Percentiles rank a stretch among this genome's conserved stretches.
These are phyloP conservation scores for Jimgerdemannia flammicorona DNA, from an alignment of 192 early-diverging fungal genomes.

Conservation along the genomic window DNA sequence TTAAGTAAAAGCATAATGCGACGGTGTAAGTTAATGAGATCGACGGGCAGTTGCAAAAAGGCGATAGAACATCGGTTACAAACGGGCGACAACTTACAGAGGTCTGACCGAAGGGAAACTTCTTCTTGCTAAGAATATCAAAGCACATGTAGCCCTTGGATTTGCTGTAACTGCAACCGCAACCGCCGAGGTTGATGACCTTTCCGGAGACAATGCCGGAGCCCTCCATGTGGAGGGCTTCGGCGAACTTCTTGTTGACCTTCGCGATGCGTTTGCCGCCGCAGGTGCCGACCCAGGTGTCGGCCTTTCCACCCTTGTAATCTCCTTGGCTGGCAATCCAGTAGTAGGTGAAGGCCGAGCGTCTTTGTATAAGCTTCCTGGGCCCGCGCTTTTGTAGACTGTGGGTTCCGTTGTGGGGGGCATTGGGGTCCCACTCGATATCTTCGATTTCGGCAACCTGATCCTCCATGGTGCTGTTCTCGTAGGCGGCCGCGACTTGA, in stretches of 20 bases:
- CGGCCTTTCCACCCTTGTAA: slow-evolving; percentile 10
- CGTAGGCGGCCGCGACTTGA: not conserved
- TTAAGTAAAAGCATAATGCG: not conserved
- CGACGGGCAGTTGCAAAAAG: not conserved
- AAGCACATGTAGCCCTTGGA: slow-evolving; percentile 32
- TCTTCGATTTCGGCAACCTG: not conserved
- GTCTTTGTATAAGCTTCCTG: slow-evolving; percentile 24
- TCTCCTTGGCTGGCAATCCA: slow-evolving; percentile 30
- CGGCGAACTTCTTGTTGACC: slow-evolving; percentile 21
- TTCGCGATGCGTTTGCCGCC: slow-evolving; percentile 20
- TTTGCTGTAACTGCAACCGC: slow-evolving; percentile 22
- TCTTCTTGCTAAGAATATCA: slow-evolving; percentile 18
- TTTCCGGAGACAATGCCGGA: slow-evolving; percentile 24
- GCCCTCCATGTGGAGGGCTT: slow-evolving; percentile 32
- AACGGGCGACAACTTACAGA: slow-evolving; percentile 1
- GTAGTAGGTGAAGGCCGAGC: slow-evolving; percentile 28
- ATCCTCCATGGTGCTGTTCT: not conserved
- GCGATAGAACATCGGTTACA: not conserved
- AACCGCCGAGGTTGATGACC: slow-evolving; percentile 30
- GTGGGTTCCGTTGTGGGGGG: not conserved
- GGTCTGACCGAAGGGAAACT: slow-evolving; percentile 30
- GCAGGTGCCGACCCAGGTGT: slow-evolving; percentile 25
- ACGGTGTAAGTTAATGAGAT: too few species aligned
- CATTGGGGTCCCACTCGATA: not conserved
- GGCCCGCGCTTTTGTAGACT: not conserved